Percentiles rank a stretch among this genome's conserved stretches.
Conservation (phyloP, 179 eudicot species). For the Heliamphora pulchella region DNA sequence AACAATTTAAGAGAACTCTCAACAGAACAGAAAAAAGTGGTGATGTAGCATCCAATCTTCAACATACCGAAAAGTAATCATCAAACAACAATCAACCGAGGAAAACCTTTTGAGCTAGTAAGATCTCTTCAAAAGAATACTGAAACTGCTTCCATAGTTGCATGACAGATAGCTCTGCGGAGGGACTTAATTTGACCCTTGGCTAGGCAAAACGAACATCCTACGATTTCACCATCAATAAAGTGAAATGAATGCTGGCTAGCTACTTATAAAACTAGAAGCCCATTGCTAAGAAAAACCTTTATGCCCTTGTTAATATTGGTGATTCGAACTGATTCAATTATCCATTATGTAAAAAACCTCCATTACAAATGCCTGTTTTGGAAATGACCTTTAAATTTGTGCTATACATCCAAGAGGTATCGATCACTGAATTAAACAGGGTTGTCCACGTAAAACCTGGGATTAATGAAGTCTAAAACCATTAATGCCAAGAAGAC, state of each 20-base stretch:
- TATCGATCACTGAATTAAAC: too few relatives aligned
- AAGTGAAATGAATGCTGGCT: too few relatives aligned
- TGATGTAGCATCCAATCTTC: too few relatives aligned
- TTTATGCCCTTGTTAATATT: neutral
- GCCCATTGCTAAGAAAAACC: too few relatives aligned
- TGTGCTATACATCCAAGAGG: too few relatives aligned
- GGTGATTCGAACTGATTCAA: neutral
- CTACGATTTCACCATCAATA: neutral
- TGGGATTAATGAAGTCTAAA: too few relatives aligned
- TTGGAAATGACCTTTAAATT: too few relatives aligned
- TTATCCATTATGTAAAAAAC: too few relatives aligned
- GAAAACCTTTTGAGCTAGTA: neutral
- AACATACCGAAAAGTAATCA: neutral
- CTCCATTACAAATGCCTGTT: too few relatives aligned
- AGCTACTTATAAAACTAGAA: neutral
- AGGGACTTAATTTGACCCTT: neutral
- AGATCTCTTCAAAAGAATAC: neutral
- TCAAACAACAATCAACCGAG: neutral
- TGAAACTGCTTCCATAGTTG: neutral
- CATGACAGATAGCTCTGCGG: neutral
- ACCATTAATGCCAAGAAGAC: too few relatives aligned
- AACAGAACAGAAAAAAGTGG: neutral
- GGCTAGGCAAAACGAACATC: neutral
- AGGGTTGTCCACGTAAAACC: too few relatives aligned
- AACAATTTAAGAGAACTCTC: too few relatives aligned